These are phyloP conservation scores for Leucosporidium creatinivorum DNA, from an alignment of 768 basidiomycete genomes.

Conservation along the genomic window DNA sequence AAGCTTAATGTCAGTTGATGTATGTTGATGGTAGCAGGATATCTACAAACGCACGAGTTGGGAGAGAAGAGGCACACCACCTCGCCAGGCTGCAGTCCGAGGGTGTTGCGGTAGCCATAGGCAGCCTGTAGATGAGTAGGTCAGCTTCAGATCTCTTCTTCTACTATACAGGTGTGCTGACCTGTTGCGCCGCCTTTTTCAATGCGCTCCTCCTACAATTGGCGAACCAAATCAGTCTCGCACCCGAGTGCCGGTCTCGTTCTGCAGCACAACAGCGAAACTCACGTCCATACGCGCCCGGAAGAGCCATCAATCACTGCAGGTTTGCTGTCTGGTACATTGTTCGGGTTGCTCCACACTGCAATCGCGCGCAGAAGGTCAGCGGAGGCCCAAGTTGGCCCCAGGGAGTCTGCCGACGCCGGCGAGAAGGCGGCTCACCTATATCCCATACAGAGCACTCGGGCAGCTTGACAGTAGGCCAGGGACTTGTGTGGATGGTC, in stretches of 20 bases:
- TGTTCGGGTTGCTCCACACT: constrained; percentile 28
- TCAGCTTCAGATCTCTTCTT: too few relatives aligned
- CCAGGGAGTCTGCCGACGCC: too few relatives aligned
- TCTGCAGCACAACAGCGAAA: background rate
- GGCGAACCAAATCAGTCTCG: background rate
- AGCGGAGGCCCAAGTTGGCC: too few relatives aligned
- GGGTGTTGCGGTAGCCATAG: constrained; percentile 13
- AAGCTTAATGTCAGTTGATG: too few relatives aligned
- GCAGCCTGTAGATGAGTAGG: background rate
- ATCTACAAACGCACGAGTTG: constrained; percentile 13
- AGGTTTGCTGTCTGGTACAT: background rate
- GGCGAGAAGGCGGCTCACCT: too few relatives aligned
- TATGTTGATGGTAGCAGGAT: background rate
- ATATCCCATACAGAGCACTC: too few relatives aligned
- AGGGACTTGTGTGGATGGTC: too few relatives aligned
- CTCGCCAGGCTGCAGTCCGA: constrained; percentile 6
- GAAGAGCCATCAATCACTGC: constrained; percentile 26
- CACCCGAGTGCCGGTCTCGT: background rate
- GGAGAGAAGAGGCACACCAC: constrained; percentile 34
- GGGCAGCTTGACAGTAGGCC: too few relatives aligned
- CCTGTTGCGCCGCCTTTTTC: constrained; percentile 2
- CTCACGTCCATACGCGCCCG: constrained; percentile 17
- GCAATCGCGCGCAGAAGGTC: background rate
- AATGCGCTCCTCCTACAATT: constrained; percentile 15
- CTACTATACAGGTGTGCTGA: background rate